phyloP scores from a whole-genome alignment of 2,329 filamentous ascomycete genomes.

The Ophiosphaerella herpotricha region DNA sequence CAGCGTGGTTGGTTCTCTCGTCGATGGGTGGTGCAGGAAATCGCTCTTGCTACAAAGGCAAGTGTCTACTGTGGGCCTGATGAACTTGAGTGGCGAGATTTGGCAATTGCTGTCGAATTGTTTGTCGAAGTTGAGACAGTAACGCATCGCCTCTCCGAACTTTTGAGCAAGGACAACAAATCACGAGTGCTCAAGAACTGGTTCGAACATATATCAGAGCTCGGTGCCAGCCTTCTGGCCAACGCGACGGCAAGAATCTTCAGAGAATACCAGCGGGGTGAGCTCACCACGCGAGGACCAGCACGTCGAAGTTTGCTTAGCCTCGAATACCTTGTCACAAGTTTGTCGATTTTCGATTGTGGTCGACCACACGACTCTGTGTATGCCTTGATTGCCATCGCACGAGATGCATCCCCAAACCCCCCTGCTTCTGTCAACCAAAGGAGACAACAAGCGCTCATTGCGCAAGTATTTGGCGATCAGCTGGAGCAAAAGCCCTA shows the following conservation, averaged over 20 bases:
- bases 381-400: constrained; percentile 42
- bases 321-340: constrained; percentile 43
- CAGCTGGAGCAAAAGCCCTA: constrained; percentile 18
- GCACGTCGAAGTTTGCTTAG: constrained; percentile 22
- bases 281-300: neutral
- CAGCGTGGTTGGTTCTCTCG: constrained; percentile 47
- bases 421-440: neutral
- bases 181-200: constrained; percentile 31
- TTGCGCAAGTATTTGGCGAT: neutral
- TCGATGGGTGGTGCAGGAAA: constrained; percentile 53
- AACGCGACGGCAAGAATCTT: constrained; percentile 42
- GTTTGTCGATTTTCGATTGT: constrained; percentile 35
- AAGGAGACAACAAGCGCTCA: neutral
- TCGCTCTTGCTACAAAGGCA: constrained; percentile 41
- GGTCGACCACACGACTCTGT: constrained; percentile 36
- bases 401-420: constrained; percentile 35
- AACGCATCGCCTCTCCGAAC: constrained; percentile 42
- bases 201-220: constrained; percentile 42
- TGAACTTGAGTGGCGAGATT: constrained; percentile 36
- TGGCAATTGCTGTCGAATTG: constrained; percentile 46
- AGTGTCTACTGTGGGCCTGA: neutral
- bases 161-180: constrained; percentile 36
- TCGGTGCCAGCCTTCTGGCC: constrained; percentile 45
- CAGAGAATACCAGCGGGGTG: constrained; percentile 13
- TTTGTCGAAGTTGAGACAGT: constrained; percentile 46